Evolutionary conservation across 495 filamentous ascomycete species (phyloP).

Genomic region (Hyaloscypha hepaticicola): DNA sequence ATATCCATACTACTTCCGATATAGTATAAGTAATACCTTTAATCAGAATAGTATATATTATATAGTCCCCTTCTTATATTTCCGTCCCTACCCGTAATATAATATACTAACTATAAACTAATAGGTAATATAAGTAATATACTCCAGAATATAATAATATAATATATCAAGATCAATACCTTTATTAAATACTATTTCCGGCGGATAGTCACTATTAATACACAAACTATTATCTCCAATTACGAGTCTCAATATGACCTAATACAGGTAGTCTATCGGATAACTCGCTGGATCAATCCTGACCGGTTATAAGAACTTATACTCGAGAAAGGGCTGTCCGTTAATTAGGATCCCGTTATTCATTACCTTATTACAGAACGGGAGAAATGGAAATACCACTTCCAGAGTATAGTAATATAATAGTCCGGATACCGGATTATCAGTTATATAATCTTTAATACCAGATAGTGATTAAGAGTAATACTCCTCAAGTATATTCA

Average conservation of each 20-base stretch:
- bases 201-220: constrained; percentile 17
- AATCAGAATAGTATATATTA: constrained; percentile 37
- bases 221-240: constrained; percentile 35
- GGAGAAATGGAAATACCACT: constrained; percentile 26
- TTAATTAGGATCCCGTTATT: constrained; percentile 33
- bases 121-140: too few relatives aligned
- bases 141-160: too few relatives aligned
- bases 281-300: constrained; percentile 38
- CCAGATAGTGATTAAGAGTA: constrained; percentile 30
- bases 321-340: constrained; percentile 30
- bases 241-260: constrained; percentile 36
- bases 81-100: constrained; percentile 21
- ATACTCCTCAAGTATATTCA: constrained; percentile 33
- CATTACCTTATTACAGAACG: constrained; percentile 27
- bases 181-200: too few relatives aligned
- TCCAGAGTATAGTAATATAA: constrained; percentile 28
- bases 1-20: constrained; percentile 40
- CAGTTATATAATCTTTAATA: constrained; percentile 31
- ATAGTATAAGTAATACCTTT: constrained; percentile 39
- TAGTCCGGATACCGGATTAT: constrained; percentile 34
- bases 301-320: constrained; percentile 35
- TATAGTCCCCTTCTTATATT: constrained; percentile 18
- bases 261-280: constrained; percentile 37
- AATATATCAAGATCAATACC: too few relatives aligned
- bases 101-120: constrained; percentile 20